Base-by-base conservation (phyloP, 2,329 filamentous ascomycete species). In the Clonostachys rosea region DNA sequence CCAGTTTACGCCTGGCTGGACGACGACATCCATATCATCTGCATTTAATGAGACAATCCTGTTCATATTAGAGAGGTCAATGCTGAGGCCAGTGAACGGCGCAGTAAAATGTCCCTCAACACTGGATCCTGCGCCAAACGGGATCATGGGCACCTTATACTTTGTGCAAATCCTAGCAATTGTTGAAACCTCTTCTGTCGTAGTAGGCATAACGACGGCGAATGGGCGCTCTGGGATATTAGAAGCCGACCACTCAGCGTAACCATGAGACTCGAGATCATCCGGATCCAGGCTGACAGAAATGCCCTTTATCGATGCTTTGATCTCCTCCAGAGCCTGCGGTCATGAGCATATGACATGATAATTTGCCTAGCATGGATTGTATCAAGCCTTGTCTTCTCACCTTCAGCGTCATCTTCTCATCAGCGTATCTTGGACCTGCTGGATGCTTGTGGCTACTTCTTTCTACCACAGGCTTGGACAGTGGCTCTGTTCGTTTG, bases 61-160 rank as follows among this genome's bases (percentile, higher is more conserved):
- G 60, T 87, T 76, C 88, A 92, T 91, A 41, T 80, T 77, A 39
- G 74, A 71, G 60, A 91, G 89, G 61, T 91, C 87, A 48, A 92
- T 76, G 61, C 85, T 89, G 18, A 91, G 81, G 2, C 88, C 87
- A 11, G 90, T 91, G 59, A 85, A 86, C 0, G 90, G 89, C 13
- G 90, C 89, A 0, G 89, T 88, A 64, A 95, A 95, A 63, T 95
- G 94, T 13, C 87, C 91, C 64, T 96, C 91, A 1, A 96, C 72
- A 54, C 87, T 92, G 0, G 88, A 87, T 13, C 91, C 91, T 4
- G 90, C 91, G 1, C 89, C 92, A 61, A 88, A 96, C 0, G 89
- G 86, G 49, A 94, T 86, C 70, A 96, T 87, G 2, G 91, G 91
- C 46, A 96, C 80, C 16, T 78, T 83, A 65, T 91, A 84, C 62